phyloP scores from a whole-genome alignment of 345 rosid genomes.

The Corymbia maculata region DNA sequence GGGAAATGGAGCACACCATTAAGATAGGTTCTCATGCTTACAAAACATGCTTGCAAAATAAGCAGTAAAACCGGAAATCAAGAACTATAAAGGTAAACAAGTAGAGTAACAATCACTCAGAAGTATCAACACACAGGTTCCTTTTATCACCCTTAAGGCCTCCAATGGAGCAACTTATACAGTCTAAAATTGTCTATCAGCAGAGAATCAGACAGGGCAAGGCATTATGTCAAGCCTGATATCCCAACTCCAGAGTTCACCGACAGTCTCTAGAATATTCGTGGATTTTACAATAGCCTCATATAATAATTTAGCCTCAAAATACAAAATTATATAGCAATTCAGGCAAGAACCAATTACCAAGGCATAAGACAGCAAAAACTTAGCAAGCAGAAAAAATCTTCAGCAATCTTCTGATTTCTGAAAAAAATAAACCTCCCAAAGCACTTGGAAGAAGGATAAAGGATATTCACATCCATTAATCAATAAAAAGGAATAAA shows the following conservation, averaged over 20 bases:
- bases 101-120: neutral
- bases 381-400: neutral
- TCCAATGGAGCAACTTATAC: neutral
- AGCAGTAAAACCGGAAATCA: neutral
- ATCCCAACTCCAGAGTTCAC: neutral
- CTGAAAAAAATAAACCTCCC: neutral
- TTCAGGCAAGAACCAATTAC: neutral
- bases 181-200: neutral
- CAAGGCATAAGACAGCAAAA: neutral
- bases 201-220: neutral
- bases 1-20: neutral
- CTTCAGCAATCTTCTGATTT: neutral
- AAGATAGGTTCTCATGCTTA: neutral
- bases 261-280: neutral
- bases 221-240: neutral
- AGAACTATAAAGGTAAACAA: neutral
- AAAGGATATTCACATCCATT: neutral
- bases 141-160: neutral
- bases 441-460: neutral
- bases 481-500: neutral
- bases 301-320: neutral
- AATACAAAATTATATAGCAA: neutral
- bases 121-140: neutral
- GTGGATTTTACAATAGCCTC: neutral
- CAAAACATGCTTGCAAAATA: neutral